Evolutionary conservation across 2,329 filamentous ascomycete genomes (phyloP).

Genomic region (Lizonia empirigonia): DNA sequence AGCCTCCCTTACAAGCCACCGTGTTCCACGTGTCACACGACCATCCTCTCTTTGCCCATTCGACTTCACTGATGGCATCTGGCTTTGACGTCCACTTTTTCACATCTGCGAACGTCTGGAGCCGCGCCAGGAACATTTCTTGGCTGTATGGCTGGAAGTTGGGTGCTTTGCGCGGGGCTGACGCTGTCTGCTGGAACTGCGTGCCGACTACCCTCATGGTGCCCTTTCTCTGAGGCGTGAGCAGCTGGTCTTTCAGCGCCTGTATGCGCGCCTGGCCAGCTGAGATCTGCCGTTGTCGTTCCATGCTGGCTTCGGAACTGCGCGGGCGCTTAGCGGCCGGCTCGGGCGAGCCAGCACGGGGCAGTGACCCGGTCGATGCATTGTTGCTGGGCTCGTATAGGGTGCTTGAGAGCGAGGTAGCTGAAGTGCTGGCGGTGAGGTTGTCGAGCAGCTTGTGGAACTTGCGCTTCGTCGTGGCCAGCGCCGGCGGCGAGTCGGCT

Average conservation of each 20-base stretch:
- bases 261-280: constrained; percentile 39
- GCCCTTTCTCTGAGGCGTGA: constrained; percentile 33
- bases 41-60: constrained; percentile 96
- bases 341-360: constrained; percentile 32
- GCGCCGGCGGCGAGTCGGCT: constrained; percentile 50
- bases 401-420: constrained; percentile 34
- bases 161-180: constrained; percentile 52
- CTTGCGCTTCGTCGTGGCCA: constrained; percentile 83
- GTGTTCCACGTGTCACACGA: constrained; percentile 74
- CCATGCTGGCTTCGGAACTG: constrained; percentile 36
- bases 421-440: constrained; percentile 58
- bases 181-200: constrained; percentile 29
- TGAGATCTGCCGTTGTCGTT: constrained; percentile 36
- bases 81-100: constrained; percentile 95
- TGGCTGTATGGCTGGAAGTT: constrained; percentile 89
- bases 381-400: constrained; percentile 45
- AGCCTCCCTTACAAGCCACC: constrained; percentile 80
- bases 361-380: constrained; percentile 37
- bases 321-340: constrained; percentile 45
- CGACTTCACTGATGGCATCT: constrained; percentile 80
- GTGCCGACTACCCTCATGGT: constrained; percentile 42
- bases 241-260: constrained; percentile 41
- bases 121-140: constrained; percentile 75
- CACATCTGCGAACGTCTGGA: constrained; percentile 88
- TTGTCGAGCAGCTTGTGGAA: constrained; percentile 73